Evolutionary conservation across 345 rosid genomes (phyloP).

Genomic region (Odontarrhena argentea): DNA sequence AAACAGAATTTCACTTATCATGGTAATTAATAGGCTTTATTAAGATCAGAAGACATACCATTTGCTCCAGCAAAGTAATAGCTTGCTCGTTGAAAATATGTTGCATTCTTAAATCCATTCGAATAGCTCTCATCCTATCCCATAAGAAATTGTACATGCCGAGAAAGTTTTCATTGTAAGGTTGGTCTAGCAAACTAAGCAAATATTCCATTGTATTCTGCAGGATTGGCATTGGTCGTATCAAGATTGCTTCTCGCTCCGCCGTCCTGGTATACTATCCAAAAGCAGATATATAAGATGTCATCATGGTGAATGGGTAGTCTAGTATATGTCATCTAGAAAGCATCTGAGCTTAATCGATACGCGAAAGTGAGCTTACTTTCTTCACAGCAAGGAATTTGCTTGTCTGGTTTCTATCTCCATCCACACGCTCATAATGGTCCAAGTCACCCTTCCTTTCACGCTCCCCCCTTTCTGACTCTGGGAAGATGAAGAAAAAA

Average conservation of each 20-base stretch:
- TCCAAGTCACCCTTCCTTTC: slow-evolving; percentile 99
- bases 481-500: slow-evolving; percentile 48
- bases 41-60: slow-evolving; percentile 53
- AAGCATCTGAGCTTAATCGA: slow-evolving; percentile 16
- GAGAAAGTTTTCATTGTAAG: slow-evolving; percentile 76
- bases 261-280: slow-evolving; percentile 89
- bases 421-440: slow-evolving; percentile 89
- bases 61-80: slow-evolving; percentile 89
- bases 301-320: slow-evolving; percentile 25
- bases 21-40: background rate
- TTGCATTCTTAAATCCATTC: slow-evolving; percentile 98
- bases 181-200: slow-evolving; percentile 82
- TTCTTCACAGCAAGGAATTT: slow-evolving; percentile 88
- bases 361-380: slow-evolving; percentile 25
- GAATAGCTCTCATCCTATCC: slow-evolving; percentile 98
- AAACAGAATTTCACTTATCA: slow-evolving; percentile 8
- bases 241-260: slow-evolving; percentile 87
- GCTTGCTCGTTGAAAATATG: slow-evolving; percentile 84
- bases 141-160: slow-evolving; percentile 90
- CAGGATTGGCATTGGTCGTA: slow-evolving; percentile 89
- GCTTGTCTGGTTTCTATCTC: slow-evolving; percentile 88
- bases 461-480: slow-evolving; percentile 86
- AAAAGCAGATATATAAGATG: slow-evolving; percentile 34
- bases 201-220: slow-evolving; percentile 79
- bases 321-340: slow-evolving; percentile 25